These are phyloP conservation scores for Curvularia eragrostidis DNA, from an alignment of 2,329 filamentous ascomycete species.

Conservation along the genomic window DNA sequence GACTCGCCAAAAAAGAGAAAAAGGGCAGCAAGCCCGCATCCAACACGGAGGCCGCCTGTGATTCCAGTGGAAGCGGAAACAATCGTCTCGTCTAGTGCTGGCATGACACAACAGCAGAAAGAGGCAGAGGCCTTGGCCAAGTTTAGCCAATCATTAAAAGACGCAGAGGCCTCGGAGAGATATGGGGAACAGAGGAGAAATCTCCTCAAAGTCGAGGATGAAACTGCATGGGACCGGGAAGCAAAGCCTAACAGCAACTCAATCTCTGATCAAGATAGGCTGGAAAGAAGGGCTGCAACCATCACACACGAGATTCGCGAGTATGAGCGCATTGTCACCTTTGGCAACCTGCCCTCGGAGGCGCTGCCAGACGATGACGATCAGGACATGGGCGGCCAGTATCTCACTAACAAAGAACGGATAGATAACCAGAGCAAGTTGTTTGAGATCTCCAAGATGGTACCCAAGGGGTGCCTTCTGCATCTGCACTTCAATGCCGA, in stretches of 20 bases:
- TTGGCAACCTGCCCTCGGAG: conserved; percentile 54
- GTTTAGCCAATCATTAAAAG: conserved; percentile 19
- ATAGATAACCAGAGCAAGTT: conserved; percentile 62
- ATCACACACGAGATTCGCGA: conserved; percentile 53
- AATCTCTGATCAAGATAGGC: conserved; percentile 21
- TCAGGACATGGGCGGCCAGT: conserved; percentile 57
- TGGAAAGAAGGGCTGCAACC: conserved; percentile 40
- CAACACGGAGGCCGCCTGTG: conserved; percentile 22
- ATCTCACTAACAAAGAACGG: conserved; percentile 53
- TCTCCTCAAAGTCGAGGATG: conserved; percentile 42
- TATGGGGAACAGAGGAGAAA: conserved; percentile 34
- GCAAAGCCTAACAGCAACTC: conserved; percentile 28
- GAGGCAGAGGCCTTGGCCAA: neutral
- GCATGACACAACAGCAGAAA: neutral
- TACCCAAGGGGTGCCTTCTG: conserved; percentile 76
- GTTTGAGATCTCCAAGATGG: conserved; percentile 61
- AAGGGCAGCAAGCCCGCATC: conserved; percentile 31
- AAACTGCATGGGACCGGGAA: conserved; percentile 47
- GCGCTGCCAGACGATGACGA: conserved; percentile 48
- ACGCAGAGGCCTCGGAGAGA: neutral
- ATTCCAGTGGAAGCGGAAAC: conserved; percentile 18
- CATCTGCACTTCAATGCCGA: conserved; percentile 84
- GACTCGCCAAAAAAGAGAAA: conserved; percentile 46
- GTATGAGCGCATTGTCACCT: conserved; percentile 50
- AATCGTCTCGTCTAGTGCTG: conserved; percentile 6